A percentile compares a stretch with the other conserved stretches of the same genome.
Evolutionary conservation across 2,329 filamentous ascomycete species (phyloP).

Genomic region (Pseudocercospora macadamiae): DNA sequence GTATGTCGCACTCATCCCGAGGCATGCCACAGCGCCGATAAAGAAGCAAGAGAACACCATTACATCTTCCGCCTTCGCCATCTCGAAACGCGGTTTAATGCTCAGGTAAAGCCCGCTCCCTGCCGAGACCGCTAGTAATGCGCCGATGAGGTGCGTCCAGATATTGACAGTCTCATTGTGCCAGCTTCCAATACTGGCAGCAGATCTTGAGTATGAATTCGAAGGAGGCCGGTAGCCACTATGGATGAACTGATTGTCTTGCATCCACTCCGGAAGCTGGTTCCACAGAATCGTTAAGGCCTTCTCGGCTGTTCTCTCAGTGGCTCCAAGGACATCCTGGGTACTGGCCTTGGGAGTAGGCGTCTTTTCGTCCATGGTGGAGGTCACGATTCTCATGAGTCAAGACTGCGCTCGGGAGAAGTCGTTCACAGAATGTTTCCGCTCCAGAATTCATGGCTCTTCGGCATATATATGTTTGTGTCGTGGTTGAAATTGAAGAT

Average conservation of each 20-base stretch:
- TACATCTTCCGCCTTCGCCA: conserved; percentile 66
- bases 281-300: conserved; percentile 50
- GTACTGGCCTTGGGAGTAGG: neutral
- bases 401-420: too few species aligned
- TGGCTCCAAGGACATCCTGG: conserved; percentile 11
- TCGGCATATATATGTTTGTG: neutral
- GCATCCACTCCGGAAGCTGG: conserved; percentile 50
- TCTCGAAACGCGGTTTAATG: conserved; percentile 67
- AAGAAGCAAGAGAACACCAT: conserved; percentile 79
- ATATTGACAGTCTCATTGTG: conserved; percentile 75
- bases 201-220: conserved; percentile 62
- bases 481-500: neutral
- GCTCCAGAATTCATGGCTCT: neutral
- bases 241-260: conserved; percentile 71
- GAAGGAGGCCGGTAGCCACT: conserved; percentile 67
- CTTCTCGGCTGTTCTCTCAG: conserved; percentile 41
- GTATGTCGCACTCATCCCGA: conserved; percentile 66
- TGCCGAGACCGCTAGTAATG: conserved; percentile 58
- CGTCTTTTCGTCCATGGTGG: neutral
- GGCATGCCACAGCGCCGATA: conserved; percentile 56
- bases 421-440: too few species aligned
- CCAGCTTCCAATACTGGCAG: conserved; percentile 62
- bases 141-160: conserved; percentile 71
- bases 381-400: neutral
- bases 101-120: conserved; percentile 59